Percentiles rank a stretch among this genome's conserved stretches.
phyloP scores from a whole-genome alignment of 1,139 yeast genomes.

The Martiniozyma asiatica region DNA sequence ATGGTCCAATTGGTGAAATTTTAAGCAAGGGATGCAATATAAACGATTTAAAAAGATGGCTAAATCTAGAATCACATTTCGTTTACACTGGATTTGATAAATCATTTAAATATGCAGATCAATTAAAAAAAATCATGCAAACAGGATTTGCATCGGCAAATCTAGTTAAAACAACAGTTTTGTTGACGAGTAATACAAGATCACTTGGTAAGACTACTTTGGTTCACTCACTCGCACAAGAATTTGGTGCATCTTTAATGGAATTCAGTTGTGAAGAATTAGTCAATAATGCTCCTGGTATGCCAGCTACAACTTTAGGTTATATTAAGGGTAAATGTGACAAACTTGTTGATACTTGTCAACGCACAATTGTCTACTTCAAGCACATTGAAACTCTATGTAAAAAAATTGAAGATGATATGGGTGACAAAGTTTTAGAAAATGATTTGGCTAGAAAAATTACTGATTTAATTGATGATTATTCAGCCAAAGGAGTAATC shows the following conservation, averaged over 20 bases:
- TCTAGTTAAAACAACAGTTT: slow-evolving; percentile 44
- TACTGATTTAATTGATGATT: slow-evolving; percentile 46
- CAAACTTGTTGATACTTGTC: slow-evolving; percentile 33
- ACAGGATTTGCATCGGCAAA: slow-evolving; percentile 27
- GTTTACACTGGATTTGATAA: slow-evolving; percentile 2
- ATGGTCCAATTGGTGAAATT: slow-evolving; percentile 10
- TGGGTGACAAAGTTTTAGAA: slow-evolving; percentile 20
- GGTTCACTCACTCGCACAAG: slow-evolving; percentile 41
- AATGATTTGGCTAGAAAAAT: slow-evolving; percentile 51
- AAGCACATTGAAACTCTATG: slow-evolving; percentile 70
- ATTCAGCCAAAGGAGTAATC: slow-evolving; percentile 33
- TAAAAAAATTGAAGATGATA: slow-evolving; percentile 50
- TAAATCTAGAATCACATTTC: slow-evolving; percentile 15
- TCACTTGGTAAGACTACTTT: slow-evolving; percentile 72
- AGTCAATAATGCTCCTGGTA: slow-evolving; percentile 46
- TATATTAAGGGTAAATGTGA: slow-evolving; percentile 67
- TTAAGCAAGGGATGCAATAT: slow-evolving; percentile 11
- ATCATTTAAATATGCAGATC: slow-evolving; percentile 39
- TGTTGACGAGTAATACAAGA: slow-evolving; percentile 58
- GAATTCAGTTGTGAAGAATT: slow-evolving; percentile 57
- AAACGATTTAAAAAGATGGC: slow-evolving; percentile 24
- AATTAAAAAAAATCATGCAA: slow-evolving; percentile 37
- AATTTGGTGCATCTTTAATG: slow-evolving; percentile 56
- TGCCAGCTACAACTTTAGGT: slow-evolving; percentile 70
- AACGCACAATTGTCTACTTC: slow-evolving; percentile 38